Evolutionary conservation across 2,329 filamentous ascomycete genomes (phyloP).

Genomic region (Calonectria pseudoturangicola): DNA sequence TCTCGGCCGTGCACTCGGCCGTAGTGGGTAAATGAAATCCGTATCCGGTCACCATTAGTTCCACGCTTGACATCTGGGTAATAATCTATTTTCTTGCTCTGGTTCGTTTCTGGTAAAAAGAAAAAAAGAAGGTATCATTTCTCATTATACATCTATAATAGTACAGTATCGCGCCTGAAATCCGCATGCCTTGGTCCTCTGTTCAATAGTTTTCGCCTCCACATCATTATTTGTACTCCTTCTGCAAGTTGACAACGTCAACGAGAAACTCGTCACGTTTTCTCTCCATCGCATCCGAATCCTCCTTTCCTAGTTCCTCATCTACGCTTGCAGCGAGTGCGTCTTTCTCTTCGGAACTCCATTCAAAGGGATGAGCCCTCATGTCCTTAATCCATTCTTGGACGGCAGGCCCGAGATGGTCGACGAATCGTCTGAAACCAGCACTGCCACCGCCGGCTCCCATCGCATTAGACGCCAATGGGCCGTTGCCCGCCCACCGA

Average conservation of each 20-base stretch:
- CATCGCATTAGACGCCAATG: slow-evolving; percentile 1
- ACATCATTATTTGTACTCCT: not conserved
- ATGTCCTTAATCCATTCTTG: slow-evolving; percentile 2
- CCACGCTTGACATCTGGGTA: too few species aligned
- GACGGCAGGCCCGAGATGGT: slow-evolving; percentile 1
- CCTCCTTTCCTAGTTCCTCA: not conserved
- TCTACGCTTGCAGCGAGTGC: not conserved
- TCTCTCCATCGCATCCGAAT: not conserved
- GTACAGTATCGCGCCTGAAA: slow-evolving; percentile 1
- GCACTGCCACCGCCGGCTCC: slow-evolving; percentile 5
- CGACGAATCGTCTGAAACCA: slow-evolving; percentile 9
- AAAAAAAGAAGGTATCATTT: slow-evolving; percentile 5
- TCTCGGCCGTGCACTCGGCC: too few species aligned
- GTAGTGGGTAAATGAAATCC: too few species aligned
- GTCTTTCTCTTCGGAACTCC: slow-evolving; percentile 6
- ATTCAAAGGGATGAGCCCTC: slow-evolving; percentile 16
- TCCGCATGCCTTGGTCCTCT: not conserved
- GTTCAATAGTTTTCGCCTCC: not conserved
- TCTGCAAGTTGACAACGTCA: slow-evolving; percentile 2
- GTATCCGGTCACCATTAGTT: too few species aligned
- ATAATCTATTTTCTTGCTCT: too few species aligned
- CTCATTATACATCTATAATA: slow-evolving; percentile 17
- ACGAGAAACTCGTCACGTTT: not conserved
- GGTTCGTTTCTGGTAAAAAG: too few species aligned
- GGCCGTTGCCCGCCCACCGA: slow-evolving; percentile 17